phyloP scores from a whole-genome alignment of 345 rosid species.

The Pugionium cornutum region DNA sequence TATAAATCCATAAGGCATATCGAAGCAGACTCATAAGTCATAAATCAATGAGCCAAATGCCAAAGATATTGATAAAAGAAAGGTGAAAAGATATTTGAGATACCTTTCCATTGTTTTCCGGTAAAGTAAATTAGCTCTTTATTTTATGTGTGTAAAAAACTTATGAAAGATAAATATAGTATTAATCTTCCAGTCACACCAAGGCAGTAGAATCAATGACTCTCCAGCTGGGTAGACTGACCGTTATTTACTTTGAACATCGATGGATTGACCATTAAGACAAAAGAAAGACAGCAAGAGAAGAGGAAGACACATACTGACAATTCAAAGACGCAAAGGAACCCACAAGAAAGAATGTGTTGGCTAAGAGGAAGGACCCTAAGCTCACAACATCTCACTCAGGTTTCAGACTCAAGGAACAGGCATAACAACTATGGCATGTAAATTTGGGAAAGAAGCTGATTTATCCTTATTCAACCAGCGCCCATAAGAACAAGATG shows the following conservation, averaged over 20 bases:
- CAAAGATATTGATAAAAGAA: not conserved
- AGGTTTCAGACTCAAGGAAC: slow-evolving; percentile 43
- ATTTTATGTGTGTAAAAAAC: slow-evolving; percentile 49
- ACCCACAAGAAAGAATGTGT: slow-evolving; percentile 46
- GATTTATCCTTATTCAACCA: slow-evolving; percentile 41
- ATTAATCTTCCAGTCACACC: slow-evolving; percentile 44
- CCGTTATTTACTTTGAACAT: slow-evolving; percentile 50
- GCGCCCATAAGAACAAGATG: slow-evolving; percentile 49
- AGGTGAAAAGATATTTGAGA: slow-evolving; percentile 17
- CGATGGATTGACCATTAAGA: slow-evolving; percentile 38
- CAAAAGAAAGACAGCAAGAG: slow-evolving; percentile 39
- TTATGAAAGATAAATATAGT: slow-evolving; percentile 49
- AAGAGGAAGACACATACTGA: slow-evolving; percentile 52
- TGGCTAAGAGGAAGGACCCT: slow-evolving; percentile 45
- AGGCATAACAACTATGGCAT: slow-evolving; percentile 43
- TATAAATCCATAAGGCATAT: slow-evolving; percentile 23
- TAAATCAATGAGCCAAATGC: not conserved
- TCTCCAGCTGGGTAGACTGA: slow-evolving; percentile 49
- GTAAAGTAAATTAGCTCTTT: slow-evolving; percentile 54
- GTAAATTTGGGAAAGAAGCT: slow-evolving; percentile 37
- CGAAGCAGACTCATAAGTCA: slow-evolving; percentile 11
- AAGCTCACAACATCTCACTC: slow-evolving; percentile 46
- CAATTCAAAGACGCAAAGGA: slow-evolving; percentile 35
- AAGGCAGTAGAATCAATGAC: slow-evolving; percentile 33
- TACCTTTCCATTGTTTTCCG: slow-evolving; percentile 83